Conservation (phyloP, 2,329 filamentous ascomycete genomes). For the Clarireedia hainanense region DNA sequence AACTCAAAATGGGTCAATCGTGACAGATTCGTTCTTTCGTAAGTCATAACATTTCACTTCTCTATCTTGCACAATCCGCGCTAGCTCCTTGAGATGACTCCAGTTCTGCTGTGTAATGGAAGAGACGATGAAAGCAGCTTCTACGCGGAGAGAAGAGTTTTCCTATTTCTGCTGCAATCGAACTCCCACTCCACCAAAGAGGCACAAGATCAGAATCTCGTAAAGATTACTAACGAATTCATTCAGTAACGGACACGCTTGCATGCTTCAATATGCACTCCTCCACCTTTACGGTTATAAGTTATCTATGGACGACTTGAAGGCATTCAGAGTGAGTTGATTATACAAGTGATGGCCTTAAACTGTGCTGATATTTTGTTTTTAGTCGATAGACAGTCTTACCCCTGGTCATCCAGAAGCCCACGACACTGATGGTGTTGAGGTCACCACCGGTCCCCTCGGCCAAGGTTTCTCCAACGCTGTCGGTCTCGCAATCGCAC, state of each 20-base stretch:
- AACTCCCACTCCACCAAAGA: neutral
- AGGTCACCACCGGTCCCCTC: slow-evolving; percentile 96
- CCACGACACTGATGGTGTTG: slow-evolving; percentile 91
- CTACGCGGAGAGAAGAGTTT: neutral
- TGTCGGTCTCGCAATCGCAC: slow-evolving; percentile 93
- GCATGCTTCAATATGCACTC: slow-evolving; percentile 98
- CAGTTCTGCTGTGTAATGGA: neutral
- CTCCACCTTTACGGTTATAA: slow-evolving; percentile 94
- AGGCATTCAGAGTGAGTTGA: slow-evolving; percentile 80
- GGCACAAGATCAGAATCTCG: neutral
- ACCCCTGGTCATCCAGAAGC: slow-evolving; percentile 95
- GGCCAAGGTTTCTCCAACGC: slow-evolving; percentile 97
- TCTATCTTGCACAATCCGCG: neutral
- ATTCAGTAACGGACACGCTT: slow-evolving; percentile 88
- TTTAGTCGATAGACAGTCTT: slow-evolving; percentile 54
- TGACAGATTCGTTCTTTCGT: slow-evolving; percentile 98
- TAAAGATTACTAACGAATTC: neutral
- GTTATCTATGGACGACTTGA: slow-evolving; percentile 82
- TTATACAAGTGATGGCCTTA: neutral
- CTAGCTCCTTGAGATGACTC: neutral
- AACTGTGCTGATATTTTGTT: slow-evolving; percentile 7
- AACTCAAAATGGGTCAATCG: slow-evolving; percentile 96
- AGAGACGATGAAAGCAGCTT: neutral
- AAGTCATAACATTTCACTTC: slow-evolving; percentile 39
- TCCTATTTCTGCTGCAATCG: neutral